Evolutionary conservation across 176 grass and related monocot genomes (phyloP), one percentile per base, ranked within the genome.

Genomic region (Stipa capillata): DNA sequence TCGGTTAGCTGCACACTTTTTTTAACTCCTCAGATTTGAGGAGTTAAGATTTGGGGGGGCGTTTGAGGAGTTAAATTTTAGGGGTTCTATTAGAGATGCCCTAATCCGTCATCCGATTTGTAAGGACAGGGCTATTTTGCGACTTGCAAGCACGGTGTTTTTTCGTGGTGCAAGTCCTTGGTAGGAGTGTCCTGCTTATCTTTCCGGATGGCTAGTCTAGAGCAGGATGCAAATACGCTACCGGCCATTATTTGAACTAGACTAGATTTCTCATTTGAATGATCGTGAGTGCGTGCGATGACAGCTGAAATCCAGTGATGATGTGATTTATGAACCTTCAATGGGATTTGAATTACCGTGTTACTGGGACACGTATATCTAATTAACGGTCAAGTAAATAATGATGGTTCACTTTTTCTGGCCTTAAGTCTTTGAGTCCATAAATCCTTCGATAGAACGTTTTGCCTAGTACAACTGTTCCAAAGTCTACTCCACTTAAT

Each of bases 91-190:
- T n/a, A n/a, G n/a, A n/a, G n/a, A n/a, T n/a, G n/a, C n/a, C n/a
- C 48, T 40, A 36, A 57, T 73, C 24, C 74, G 74, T 51, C 74
- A 79, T 74, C 74, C 40, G 31, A 8, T 65, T 73, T 58, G 48
- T 73, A 47, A 79, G 73, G 73, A 27, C 44, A 42, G 0, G 57
- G 45, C 32, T 25, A 31, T n/a, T n/a, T n/a, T n/a, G n/a, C n/a
- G n/a, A n/a, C n/a, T n/a, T n/a, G n/a, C 65, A 10, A 7, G 35
- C 63, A 41, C 21, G 21, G 6, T 24, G n/a, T n/a, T 29, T 18
- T 32, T 11, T 43, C 27, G 53, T 42, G 54, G 37, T 44, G 24
- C 1, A 24, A 15, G n/a, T n/a, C n/a, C n/a, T n/a, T n/a, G n/a
- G n/a, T n/a, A n/a, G n/a, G n/a, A n/a, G n/a, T 47, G 25, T 20